These are phyloP conservation scores for Neodidymelliopsis sp. DNA, from an alignment of 2,329 filamentous ascomycete species.

Conservation along the genomic window DNA sequence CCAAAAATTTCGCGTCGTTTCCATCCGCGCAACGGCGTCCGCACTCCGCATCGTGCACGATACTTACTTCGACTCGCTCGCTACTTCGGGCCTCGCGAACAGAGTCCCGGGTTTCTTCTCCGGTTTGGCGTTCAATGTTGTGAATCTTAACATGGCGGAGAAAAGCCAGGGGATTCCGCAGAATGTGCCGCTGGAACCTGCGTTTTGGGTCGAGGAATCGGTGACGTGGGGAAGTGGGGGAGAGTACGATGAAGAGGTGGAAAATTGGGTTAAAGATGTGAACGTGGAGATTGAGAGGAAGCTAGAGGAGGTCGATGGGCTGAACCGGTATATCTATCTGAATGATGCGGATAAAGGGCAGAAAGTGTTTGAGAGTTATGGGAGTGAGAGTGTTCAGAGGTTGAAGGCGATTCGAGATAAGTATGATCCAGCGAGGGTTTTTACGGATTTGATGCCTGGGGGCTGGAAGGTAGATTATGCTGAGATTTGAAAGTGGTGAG, in stretches of 20 bases:
- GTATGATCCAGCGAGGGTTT: slow-evolving; percentile 52
- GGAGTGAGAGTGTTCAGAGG: slow-evolving; percentile 41
- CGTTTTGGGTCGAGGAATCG: slow-evolving; percentile 30
- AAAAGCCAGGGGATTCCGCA: slow-evolving; percentile 17
- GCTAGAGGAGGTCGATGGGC: slow-evolving; percentile 53
- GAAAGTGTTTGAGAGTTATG: slow-evolving; percentile 52
- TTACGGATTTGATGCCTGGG: slow-evolving; percentile 51
- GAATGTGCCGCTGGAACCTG: slow-evolving; percentile 15
- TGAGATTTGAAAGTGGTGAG: not conserved
- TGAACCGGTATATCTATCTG: slow-evolving; percentile 24
- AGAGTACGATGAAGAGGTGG: slow-evolving; percentile 19
- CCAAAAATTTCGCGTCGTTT: slow-evolving; percentile 28
- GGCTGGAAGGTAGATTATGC: slow-evolving; percentile 48
- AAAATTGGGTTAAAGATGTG: slow-evolving; percentile 51
- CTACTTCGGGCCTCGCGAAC: slow-evolving; percentile 16
- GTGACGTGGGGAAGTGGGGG: slow-evolving; percentile 21
- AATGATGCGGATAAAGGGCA: slow-evolving; percentile 46
- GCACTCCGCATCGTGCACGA: slow-evolving; percentile 29
- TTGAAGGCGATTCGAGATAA: slow-evolving; percentile 43
- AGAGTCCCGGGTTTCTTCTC: slow-evolving; percentile 22
- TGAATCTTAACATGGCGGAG: slow-evolving; percentile 21
- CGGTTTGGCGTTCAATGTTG: slow-evolving; percentile 26
- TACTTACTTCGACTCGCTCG: slow-evolving; percentile 18
- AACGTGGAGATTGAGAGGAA: slow-evolving; percentile 59
- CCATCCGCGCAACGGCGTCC: slow-evolving; percentile 16